phyloP scores from a whole-genome alignment of 2,329 filamentous ascomycete species.

The Stachybotrys chlorohalonatus region DNA sequence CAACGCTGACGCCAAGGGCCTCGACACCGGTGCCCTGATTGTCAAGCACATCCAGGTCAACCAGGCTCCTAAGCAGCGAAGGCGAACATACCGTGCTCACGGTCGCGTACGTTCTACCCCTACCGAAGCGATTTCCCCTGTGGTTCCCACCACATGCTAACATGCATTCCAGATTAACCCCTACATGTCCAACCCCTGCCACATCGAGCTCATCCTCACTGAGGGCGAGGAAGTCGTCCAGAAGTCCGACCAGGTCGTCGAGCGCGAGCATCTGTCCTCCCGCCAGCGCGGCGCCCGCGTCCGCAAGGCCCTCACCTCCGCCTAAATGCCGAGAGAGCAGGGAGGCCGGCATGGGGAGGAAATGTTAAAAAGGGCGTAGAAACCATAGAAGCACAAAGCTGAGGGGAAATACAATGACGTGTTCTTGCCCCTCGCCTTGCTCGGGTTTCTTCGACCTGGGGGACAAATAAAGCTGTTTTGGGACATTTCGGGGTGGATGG shows the following conservation, averaged over 20 bases:
- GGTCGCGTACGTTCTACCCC: constrained; percentile 78
- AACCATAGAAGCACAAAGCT: constrained; percentile 5
- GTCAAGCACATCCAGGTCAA: constrained; percentile 99
- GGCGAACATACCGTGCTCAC: constrained; percentile 99
- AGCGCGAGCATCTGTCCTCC: constrained; percentile 70
- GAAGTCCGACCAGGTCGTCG: constrained; percentile 80
- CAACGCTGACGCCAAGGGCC: constrained; percentile 94
- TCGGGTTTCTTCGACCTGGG: not conserved
- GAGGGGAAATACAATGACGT: not conserved
- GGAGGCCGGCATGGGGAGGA: constrained; percentile 4
- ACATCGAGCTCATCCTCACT: constrained; percentile 99
- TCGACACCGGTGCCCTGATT: constrained; percentile 93
- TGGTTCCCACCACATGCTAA: constrained; percentile 12
- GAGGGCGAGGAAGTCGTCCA: constrained; percentile 93
- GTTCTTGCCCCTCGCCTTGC: not conserved
- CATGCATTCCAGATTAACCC: constrained; percentile 78
- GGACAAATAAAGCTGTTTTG: constrained; percentile 6
- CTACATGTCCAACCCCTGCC: constrained; percentile 99
- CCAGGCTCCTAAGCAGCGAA: constrained; percentile 98
- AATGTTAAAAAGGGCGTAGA: constrained; percentile 6
- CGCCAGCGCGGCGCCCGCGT: constrained; percentile 77
- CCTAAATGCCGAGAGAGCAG: constrained; percentile 33
- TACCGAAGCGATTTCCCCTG: not conserved
- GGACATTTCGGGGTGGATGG: not conserved
- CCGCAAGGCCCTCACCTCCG: constrained; percentile 56